phyloP scores from a whole-genome alignment of 2,329 filamentous ascomycete genomes.

The Hypoxylon sp. region DNA sequence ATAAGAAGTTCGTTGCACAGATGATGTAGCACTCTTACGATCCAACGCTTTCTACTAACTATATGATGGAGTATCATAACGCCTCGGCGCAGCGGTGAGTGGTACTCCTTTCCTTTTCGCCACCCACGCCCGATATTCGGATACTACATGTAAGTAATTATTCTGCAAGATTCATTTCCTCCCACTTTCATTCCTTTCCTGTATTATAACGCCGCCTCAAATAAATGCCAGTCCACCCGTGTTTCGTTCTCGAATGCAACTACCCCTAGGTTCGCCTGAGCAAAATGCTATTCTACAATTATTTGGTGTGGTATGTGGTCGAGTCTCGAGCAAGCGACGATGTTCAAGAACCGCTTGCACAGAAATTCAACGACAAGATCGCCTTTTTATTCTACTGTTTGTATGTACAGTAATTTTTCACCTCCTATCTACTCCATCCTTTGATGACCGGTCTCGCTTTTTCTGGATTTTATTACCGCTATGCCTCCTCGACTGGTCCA shows the following conservation, averaged over 20 bases:
- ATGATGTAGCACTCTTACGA: background rate
- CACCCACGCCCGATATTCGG: conserved; percentile 30
- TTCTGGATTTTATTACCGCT: conserved; percentile 45
- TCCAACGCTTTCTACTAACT: conserved; percentile 23
- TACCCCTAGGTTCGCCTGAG: conserved; percentile 38
- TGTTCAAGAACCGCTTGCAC: conserved; percentile 19
- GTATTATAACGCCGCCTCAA: conserved; percentile 35
- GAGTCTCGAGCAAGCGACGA: conserved; percentile 19
- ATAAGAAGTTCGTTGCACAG: background rate
- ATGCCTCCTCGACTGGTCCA: conserved; percentile 28
- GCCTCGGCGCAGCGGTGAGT: conserved; percentile 9
- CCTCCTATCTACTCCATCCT: conserved; percentile 29
- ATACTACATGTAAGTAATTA: conserved; percentile 36
- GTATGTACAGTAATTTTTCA: conserved; percentile 29
- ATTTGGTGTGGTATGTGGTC: conserved; percentile 26
- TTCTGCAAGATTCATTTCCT: conserved; percentile 23
- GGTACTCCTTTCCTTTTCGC: conserved; percentile 11
- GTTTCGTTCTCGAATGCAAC: conserved; percentile 25
- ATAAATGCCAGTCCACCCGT: conserved; percentile 29
- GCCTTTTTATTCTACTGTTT: conserved; percentile 27
- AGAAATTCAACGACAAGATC: conserved; percentile 16
- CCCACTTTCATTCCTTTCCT: conserved; percentile 9
- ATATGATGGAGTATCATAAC: conserved; percentile 15
- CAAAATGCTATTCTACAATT: conserved; percentile 44
- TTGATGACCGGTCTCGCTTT: conserved; percentile 44